Evolutionary conservation across 2,329 filamentous ascomycete species (phyloP).

Genomic region (Teratosphaeria nubilosa): DNA sequence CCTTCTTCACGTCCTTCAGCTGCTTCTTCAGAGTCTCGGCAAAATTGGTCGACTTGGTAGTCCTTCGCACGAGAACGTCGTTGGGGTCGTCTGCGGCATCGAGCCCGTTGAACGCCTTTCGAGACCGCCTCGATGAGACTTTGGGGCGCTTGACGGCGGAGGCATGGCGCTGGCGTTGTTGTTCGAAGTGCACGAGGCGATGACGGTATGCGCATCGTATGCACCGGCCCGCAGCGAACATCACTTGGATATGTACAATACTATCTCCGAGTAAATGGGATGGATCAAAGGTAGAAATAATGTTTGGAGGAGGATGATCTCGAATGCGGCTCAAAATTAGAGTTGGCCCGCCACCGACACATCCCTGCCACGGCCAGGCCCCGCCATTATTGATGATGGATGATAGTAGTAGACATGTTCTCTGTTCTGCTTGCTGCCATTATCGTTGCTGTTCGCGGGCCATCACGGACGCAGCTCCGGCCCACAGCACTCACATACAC

Average conservation of each 20-base stretch:
- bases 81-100: neutral
- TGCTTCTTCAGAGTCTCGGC: constrained; percentile 13
- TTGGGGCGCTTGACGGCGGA: neutral
- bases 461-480: too few species aligned
- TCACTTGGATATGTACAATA: neutral
- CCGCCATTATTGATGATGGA: too few species aligned
- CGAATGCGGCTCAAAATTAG: neutral
- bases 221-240: constrained; percentile 17
- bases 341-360: neutral
- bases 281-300: too few species aligned
- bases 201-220: constrained; percentile 31
- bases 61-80: neutral
- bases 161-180: constrained; percentile 19
- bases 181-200: constrained; percentile 16
- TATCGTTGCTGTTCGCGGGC: too few species aligned
- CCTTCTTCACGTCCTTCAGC: constrained; percentile 14
- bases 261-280: neutral
- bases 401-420: too few species aligned
- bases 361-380: neutral
- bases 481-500: too few species aligned
- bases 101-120: neutral
- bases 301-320: neutral
- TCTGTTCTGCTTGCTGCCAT: too few species aligned
- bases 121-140: too few species aligned
- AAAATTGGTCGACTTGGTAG: constrained; percentile 3